Evolutionary conservation across 2,329 filamentous ascomycete species (phyloP).

Genomic region (Penicillium sp.): DNA sequence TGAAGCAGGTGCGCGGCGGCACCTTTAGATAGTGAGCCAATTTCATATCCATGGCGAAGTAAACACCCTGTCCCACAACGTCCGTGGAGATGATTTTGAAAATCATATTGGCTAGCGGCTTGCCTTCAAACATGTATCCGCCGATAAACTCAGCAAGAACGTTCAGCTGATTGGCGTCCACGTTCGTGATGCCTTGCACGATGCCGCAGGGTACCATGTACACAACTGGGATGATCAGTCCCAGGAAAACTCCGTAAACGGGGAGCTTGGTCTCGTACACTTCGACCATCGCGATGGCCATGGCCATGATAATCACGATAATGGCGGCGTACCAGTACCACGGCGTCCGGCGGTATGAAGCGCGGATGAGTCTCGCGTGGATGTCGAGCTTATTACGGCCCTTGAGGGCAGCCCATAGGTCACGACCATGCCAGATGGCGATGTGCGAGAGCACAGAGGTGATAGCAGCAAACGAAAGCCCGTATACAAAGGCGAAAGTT

Average conservation of each 20-base stretch:
- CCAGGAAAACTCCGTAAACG: constrained; percentile 42
- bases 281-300: constrained; percentile 35
- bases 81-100: constrained; percentile 45
- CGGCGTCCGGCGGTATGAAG: constrained; percentile 37
- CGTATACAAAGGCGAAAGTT: constrained; percentile 53
- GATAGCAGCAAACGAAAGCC: constrained; percentile 60
- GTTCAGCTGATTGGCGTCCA: constrained; percentile 44
- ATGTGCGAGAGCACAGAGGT: constrained; percentile 45
- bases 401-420: constrained; percentile 28
- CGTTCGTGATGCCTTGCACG: constrained; percentile 44
- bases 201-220: constrained; percentile 46
- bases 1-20: constrained; percentile 46
- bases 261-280: constrained; percentile 44
- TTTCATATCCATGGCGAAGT: constrained; percentile 50
- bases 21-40: constrained; percentile 52
- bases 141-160: constrained; percentile 45
- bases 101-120: constrained; percentile 45
- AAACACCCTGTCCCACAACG: constrained; percentile 45
- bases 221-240: constrained; percentile 39
- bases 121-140: constrained; percentile 44
- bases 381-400: constrained; percentile 41
- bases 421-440: constrained; percentile 27
- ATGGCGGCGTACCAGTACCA: constrained; percentile 43
- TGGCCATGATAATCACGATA: constrained; percentile 30
- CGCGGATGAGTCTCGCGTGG: constrained; percentile 40